These are phyloP conservation scores for Nemania bipapillata DNA, from an alignment of 2,329 filamentous ascomycete genomes.

Conservation along the genomic window DNA sequence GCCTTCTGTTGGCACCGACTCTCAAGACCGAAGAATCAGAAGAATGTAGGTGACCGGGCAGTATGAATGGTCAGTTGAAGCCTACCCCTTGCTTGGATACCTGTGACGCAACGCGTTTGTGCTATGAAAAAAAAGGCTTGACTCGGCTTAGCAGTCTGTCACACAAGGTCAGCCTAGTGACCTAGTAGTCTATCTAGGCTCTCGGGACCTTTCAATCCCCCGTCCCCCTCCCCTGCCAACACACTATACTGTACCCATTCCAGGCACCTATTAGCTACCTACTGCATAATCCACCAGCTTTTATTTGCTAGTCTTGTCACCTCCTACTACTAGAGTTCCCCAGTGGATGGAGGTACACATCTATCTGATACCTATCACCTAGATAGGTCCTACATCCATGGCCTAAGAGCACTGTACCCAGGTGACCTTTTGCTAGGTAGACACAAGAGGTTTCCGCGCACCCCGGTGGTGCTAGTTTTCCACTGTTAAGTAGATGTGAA, in stretches of 20 bases:
- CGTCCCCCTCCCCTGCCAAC: neutral
- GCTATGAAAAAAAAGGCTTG: neutral
- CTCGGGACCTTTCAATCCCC: neutral
- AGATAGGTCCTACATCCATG: too few species aligned
- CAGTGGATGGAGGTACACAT: neutral
- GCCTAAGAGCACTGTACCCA: too few species aligned
- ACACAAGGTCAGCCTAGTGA: neutral
- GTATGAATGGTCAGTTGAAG: neutral
- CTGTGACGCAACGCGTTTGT: neutral
- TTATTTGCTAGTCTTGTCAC: too few species aligned
- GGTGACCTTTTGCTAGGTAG: too few species aligned
- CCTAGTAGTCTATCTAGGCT: too few species aligned
- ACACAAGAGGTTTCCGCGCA: slow-evolving; percentile 15
- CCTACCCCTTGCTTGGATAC: neutral
- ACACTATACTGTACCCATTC: neutral
- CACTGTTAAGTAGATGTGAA: neutral
- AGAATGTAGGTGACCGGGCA: neutral
- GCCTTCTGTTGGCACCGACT: neutral
- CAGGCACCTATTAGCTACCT: neutral
- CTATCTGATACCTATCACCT: too few species aligned
- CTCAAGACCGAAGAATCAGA: neutral
- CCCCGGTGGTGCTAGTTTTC: slow-evolving; percentile 20
- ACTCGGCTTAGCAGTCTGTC: neutral
- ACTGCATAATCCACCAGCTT: neutral
- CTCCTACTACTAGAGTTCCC: too few species aligned